A percentile compares a stretch with the other conserved stretches of the same genome.
These are phyloP conservation scores for Mucor circinelloides DNA, from an alignment of 371 early-diverging fungal genomes.

Conservation along the genomic window DNA sequence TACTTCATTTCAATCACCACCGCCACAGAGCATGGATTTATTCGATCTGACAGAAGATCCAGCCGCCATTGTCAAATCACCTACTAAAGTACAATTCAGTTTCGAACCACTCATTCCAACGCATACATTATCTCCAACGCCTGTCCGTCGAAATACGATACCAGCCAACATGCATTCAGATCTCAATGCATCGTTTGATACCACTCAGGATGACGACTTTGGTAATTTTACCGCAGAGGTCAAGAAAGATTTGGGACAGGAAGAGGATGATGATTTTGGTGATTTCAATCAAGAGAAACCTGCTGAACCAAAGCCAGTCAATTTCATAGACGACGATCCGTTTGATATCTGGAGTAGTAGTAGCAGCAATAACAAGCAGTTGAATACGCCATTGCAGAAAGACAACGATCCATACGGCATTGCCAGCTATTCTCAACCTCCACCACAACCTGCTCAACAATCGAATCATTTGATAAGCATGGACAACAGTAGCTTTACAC, in stretches of 20 bases:
- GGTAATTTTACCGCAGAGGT: background rate
- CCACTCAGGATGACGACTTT: background rate
- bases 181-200: background rate
- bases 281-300: background rate
- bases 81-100: background rate
- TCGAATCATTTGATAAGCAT: background rate
- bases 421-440: background rate
- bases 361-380: background rate
- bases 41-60: background rate
- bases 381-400: background rate
- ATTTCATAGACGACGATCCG: too few species aligned
- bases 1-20: background rate
- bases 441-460: background rate
- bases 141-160: background rate
- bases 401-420: background rate
- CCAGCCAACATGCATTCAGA: background rate
- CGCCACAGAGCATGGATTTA: background rate
- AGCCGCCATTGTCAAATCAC: background rate
- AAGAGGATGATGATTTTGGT: background rate
- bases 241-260: background rate
- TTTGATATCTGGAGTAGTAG: background rate
- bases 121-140: background rate
- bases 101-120: conserved; percentile 1
- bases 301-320: background rate
- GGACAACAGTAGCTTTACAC: background rate